A percentile compares a stretch with the other conserved stretches of the same genome.
Conservation (phyloP, 805 yeast species). For the Kodamaea kakaduensis region DNA sequence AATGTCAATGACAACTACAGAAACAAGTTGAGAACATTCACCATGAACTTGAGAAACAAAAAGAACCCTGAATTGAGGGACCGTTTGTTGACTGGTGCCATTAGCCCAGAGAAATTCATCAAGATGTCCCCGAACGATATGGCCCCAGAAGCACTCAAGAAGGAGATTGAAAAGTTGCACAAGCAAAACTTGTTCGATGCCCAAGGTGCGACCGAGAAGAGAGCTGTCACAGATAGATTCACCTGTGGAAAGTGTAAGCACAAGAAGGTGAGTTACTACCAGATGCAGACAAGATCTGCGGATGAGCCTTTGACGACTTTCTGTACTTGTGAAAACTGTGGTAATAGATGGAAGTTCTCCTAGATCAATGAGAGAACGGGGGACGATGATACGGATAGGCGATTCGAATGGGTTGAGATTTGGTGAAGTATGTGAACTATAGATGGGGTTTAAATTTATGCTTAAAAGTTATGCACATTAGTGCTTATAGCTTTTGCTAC, state of each 20-base stretch:
- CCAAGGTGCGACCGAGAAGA: constrained; percentile 93
- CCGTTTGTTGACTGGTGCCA: constrained; percentile 62
- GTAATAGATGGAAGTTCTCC: constrained; percentile 96
- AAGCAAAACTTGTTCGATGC: constrained; percentile 92
- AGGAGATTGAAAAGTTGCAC: constrained; percentile 80
- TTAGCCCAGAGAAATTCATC: constrained; percentile 62
- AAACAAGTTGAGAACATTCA: constrained; percentile 79
- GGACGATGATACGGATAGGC: too few species aligned
- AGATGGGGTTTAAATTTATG: too few species aligned
- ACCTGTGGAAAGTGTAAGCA: constrained; percentile 98
- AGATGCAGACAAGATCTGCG: constrained; percentile 96
- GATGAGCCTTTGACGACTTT: constrained; percentile 98
- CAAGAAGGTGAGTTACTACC: constrained; percentile 94
- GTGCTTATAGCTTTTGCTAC: too few species aligned
- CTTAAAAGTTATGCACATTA: too few species aligned
- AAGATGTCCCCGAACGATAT: constrained; percentile 89
- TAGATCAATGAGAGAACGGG: constrained; percentile 21
- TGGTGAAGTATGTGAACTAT: background rate
- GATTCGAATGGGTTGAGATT: background rate
- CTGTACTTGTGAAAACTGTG: constrained; percentile 96
- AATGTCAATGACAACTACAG: constrained; percentile 61
- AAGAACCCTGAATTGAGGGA: constrained; percentile 81
- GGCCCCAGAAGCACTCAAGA: constrained; percentile 88
- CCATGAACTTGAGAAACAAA: constrained; percentile 83
- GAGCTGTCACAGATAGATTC: constrained; percentile 94